phyloP scores from a whole-genome alignment of 1,139 yeast species.

The Yamadazyma triangularis region DNA sequence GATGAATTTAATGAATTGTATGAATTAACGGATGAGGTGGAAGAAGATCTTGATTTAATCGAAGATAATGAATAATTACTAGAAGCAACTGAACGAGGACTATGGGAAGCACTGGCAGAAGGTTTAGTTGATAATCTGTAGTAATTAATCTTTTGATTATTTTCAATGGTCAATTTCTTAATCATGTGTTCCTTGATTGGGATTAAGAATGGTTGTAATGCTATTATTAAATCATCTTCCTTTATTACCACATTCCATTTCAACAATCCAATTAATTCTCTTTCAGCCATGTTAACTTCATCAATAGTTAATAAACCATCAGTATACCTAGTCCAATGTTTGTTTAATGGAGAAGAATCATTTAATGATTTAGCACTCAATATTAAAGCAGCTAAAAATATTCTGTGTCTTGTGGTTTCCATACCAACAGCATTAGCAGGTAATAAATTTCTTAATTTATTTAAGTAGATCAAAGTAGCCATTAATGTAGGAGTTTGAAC shows the following conservation, averaged over 20 bases:
- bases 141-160: slow-evolving; percentile 30
- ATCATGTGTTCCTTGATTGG: slow-evolving; percentile 52
- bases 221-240: slow-evolving; percentile 62
- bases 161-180: slow-evolving; percentile 27
- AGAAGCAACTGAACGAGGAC: not conserved
- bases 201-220: slow-evolving; percentile 69
- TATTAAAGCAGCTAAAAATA: slow-evolving; percentile 82
- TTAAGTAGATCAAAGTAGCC: slow-evolving; percentile 82
- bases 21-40: slow-evolving; percentile 8
- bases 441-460: slow-evolving; percentile 67
- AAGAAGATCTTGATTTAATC: slow-evolving; percentile 6
- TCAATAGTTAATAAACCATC: slow-evolving; percentile 69
- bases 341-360: slow-evolving; percentile 91
- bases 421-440: slow-evolving; percentile 91
- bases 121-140: slow-evolving; percentile 27
- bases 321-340: slow-evolving; percentile 93
- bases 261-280: slow-evolving; percentile 74
- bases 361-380: slow-evolving; percentile 87
- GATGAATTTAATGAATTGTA: slow-evolving; percentile 7
- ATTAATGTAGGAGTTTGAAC: slow-evolving; percentile 94
- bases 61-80: slow-evolving; percentile 1
- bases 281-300: slow-evolving; percentile 89
- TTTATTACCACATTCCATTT: slow-evolving; percentile 79
- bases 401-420: slow-evolving; percentile 90
- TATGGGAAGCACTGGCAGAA: slow-evolving; percentile 1